Base-by-base conservation (phyloP, 805 yeast genomes). In the Hanseniaspora occidentalis region DNA sequence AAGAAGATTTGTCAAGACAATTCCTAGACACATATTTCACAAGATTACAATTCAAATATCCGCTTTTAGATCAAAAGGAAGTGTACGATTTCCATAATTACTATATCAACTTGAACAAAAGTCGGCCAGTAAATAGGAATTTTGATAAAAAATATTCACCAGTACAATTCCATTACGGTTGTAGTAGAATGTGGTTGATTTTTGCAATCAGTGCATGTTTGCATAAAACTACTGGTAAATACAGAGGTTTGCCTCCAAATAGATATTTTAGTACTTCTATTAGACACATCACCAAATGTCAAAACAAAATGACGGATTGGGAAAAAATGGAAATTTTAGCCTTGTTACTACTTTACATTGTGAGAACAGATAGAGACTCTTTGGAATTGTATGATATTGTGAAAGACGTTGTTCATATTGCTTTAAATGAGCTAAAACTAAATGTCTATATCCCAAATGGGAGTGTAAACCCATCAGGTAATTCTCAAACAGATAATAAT, bases 321-420 rank as follows among this genome's bases (percentile, higher is more conserved):
- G 67, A 71, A 49, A 69, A 69, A 47, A 62, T 77, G 27, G 79
- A 75, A 53, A 62, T 76, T 4, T 54, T 73, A 33, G 61, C 76
- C 1, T 49, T 77, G 37, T 57, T 76, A 10, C 71, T 75, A 6
- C 62, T 73, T 17, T 75, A 75, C 43, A 58, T 77, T 39, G 70
- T 75, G 39, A 62, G 83, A 51, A 74, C 80, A 2, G 83, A 77
- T 48, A 63, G 70, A 38, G 83, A 77, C 50, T 66, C 80, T 5
- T 62, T 67, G 22, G 70, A 70, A 9, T 60, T 75, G 11, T 73
- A 71, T 49, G 69, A 68, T 17, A 70, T 76, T 35, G 66, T 76
- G 25, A 61, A 64, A 26, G 79, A 75, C 49, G 69, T 77, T 5
- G 64, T 74, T 66, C 53, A 58, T 17, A 54, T 71, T 10, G 71